These are phyloP conservation scores for Bertia moriformis DNA, from an alignment of 2,329 filamentous ascomycete genomes.

Conservation along the genomic window DNA sequence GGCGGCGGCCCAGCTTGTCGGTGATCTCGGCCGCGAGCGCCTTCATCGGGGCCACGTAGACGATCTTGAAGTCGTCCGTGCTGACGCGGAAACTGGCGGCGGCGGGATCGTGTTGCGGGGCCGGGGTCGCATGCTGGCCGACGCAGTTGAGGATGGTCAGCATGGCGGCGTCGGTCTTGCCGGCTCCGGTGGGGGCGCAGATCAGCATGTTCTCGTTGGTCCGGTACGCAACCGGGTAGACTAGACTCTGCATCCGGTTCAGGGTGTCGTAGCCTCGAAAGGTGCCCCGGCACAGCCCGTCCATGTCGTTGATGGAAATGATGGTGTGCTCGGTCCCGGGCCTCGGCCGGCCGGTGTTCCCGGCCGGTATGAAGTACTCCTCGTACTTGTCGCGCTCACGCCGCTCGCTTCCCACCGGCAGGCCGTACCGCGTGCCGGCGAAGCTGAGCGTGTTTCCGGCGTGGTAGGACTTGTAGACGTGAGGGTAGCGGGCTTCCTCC, in stretches of 20 bases:
- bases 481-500: constrained; percentile 72
- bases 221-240: constrained; percentile 88
- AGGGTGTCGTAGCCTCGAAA: constrained; percentile 87
- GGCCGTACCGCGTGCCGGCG: constrained; percentile 65
- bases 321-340: constrained; percentile 63
- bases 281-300: constrained; percentile 77
- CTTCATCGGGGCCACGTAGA: constrained; percentile 98
- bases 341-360: constrained; percentile 60
- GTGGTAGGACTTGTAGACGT: constrained; percentile 74
- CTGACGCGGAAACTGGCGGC: constrained; percentile 71
- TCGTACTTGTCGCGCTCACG: constrained; percentile 67
- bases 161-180: constrained; percentile 98
- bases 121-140: constrained; percentile 69
- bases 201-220: constrained; percentile 98
- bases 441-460: constrained; percentile 75
- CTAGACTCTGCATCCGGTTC: constrained; percentile 95
- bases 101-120: constrained; percentile 58
- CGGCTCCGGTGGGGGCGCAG: constrained; percentile 90
- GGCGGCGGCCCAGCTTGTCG: constrained; percentile 76
- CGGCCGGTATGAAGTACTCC: constrained; percentile 75
- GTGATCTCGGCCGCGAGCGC: constrained; percentile 95
- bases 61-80: constrained; percentile 85
- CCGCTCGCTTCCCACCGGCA: constrained; percentile 63
- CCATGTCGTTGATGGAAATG: constrained; percentile 66
- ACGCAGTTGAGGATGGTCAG: constrained; percentile 85